Evolutionary conservation across 805 yeast genomes (phyloP).

Genomic region (Sugiyamaella floridensis): DNA sequence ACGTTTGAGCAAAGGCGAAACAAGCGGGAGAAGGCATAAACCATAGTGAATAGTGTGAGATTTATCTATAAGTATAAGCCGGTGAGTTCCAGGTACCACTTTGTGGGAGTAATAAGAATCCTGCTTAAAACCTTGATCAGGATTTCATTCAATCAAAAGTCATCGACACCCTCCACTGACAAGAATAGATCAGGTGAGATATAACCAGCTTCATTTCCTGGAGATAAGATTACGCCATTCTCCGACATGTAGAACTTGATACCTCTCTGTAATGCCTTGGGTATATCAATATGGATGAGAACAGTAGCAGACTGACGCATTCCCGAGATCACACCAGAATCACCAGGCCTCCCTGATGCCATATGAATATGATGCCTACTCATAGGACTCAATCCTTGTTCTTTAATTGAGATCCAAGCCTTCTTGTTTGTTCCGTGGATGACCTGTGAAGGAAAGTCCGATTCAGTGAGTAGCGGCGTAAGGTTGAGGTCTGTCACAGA

Average conservation of each 20-base stretch:
- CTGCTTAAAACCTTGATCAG: too few species aligned
- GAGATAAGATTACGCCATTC: conserved; percentile 68
- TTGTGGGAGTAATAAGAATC: too few species aligned
- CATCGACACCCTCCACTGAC: conserved; percentile 28
- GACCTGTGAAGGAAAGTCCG: conserved; percentile 46
- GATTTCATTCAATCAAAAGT: neutral
- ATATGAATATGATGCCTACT: conserved; percentile 79
- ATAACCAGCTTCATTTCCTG: conserved; percentile 52
- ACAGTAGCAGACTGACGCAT: conserved; percentile 53
- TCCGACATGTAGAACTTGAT: conserved; percentile 53
- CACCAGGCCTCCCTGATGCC: conserved; percentile 51
- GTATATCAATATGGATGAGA: conserved; percentile 55
- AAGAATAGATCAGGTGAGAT: conserved; percentile 41
- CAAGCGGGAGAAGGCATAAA: too few species aligned
- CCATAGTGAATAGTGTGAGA: too few species aligned
- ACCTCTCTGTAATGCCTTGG: conserved; percentile 39
- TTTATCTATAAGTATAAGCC: too few species aligned
- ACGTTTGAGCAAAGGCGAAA: too few species aligned
- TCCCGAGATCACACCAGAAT: conserved; percentile 57
- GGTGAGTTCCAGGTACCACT: too few species aligned
- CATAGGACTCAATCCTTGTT: conserved; percentile 63
- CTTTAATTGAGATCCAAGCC: conserved; percentile 37
- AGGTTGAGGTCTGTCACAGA: conserved; percentile 37
- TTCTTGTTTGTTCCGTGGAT: conserved; percentile 73
- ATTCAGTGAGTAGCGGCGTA: conserved; percentile 30